Evolutionary conservation across 2,329 filamentous ascomycete genomes (phyloP), one percentile per base, ranked within the genome.

Genomic region (Thermochaetoides dissita): DNA sequence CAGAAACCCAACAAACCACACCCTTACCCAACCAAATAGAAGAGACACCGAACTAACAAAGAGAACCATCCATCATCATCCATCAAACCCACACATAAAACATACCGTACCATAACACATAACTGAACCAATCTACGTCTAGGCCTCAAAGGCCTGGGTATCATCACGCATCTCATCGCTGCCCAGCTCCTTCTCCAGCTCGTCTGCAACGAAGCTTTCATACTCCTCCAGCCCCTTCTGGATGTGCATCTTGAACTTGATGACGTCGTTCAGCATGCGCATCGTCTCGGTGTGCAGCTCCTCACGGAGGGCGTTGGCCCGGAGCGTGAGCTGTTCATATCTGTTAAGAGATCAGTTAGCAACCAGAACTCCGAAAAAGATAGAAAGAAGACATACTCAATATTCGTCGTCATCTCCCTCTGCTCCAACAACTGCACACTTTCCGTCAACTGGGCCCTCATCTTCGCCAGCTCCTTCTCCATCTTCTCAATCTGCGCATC

Each of bases 401-500:
- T 91, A 46, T 89, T 93, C 9, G 86, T 91, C 54, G 88, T 94
- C 76, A 96, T 94, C 66, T 96, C 88, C 42, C 85, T 73, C 62
- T 95, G 89, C 60, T 95, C 87, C 74, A 95, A 81, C 38, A 94
- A 63, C 62, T 95, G 85, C 41, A 95, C 83, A 31, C 80, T 87
- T 60, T 95, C 89, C 3, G 77, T 81, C 30, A 95, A 67, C 8
- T 81, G 81, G 2, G 81, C 76, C 35, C 88, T 75, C 85, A 96
- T 94, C 59, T 87, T 85, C 37, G 84, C 83, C n/a, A 98, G 68
- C 60, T 98, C 88, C 63, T 94, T 95, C 64, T 98, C 91, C 81
- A 95, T 93, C 68, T 91, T 91, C 63, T 98, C 91, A 54, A 98
- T 94, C 60, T 96, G 89, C 7, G 88, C 79, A 58, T 96, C 91